Conservation (phyloP, 2,329 filamentous ascomycete genomes). For the Trichophyton rubrum region DNA sequence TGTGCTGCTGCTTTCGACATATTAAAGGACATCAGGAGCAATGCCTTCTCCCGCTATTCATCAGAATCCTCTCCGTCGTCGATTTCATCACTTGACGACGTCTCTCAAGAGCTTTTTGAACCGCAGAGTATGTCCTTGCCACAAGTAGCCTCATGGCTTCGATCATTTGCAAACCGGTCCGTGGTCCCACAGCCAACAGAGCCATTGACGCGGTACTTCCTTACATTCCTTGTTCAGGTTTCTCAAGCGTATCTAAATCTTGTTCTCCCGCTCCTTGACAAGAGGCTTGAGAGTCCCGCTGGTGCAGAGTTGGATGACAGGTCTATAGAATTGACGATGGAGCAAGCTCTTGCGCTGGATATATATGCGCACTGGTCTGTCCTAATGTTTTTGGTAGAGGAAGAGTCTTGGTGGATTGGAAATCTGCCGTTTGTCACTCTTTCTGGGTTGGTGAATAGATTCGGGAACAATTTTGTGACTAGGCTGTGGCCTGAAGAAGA, state of each 20-base stretch:
- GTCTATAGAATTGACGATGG: constrained; percentile 8
- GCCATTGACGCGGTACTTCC: constrained; percentile 5
- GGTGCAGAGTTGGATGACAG: neutral
- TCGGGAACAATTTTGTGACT: constrained; percentile 10
- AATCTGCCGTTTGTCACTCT: constrained; percentile 14
- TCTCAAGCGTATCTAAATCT: constrained; percentile 6
- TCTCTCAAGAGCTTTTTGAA: neutral
- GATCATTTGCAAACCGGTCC: constrained; percentile 3
- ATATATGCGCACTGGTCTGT: constrained; percentile 17
- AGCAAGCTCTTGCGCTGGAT: constrained; percentile 16
- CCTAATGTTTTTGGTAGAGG: constrained; percentile 17
- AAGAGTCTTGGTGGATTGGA: constrained; percentile 17
- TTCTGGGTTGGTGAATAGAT: constrained; percentile 14
- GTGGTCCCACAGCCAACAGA: constrained; percentile 6
- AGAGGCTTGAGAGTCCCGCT: constrained; percentile 3
- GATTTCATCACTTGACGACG: neutral
- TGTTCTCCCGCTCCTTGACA: constrained; percentile 7
- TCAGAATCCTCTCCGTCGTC: neutral
- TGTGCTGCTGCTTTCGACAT: constrained; percentile 5
- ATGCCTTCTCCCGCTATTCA: neutral
- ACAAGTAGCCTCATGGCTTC: constrained; percentile 6
- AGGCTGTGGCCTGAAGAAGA: neutral
- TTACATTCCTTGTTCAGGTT: constrained; percentile 4
- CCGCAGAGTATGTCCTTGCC: neutral
- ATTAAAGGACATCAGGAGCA: constrained; percentile 2